Evolutionary conservation across 208 protist species (phyloP).

Genomic region (Naegleria gruberi): DNA sequence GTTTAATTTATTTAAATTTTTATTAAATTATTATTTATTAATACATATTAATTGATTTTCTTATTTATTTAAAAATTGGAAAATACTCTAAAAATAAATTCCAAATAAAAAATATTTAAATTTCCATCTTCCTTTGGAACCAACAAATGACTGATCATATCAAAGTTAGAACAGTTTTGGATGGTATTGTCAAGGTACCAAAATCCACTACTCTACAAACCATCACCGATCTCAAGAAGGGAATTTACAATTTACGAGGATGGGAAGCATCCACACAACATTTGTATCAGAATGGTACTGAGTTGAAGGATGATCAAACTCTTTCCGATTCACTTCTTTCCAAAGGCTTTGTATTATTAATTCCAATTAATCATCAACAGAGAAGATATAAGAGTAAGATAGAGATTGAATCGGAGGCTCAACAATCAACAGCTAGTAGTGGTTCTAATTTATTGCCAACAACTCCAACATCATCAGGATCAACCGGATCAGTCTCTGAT

Average conservation of each 20-base stretch:
- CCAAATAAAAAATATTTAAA: too few relatives aligned
- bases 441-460: not conserved
- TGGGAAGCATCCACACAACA: not conserved
- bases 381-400: not conserved
- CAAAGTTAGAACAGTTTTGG: too few relatives aligned
- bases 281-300: not conserved
- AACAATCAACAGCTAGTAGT: not conserved
- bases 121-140: too few relatives aligned
- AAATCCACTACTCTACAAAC: not conserved
- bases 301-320: not conserved
- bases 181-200: too few relatives aligned
- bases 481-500: not conserved
- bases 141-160: too few relatives aligned
- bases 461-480: not conserved
- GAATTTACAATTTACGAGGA: not conserved
- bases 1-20: not conserved
- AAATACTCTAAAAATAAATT: too few relatives aligned
- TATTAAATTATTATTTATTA: too few relatives aligned
- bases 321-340: not conserved
- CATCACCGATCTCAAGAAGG: not conserved
- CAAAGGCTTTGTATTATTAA: not conserved
- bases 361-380: not conserved
- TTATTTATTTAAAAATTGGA: too few relatives aligned
- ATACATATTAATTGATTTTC: too few relatives aligned
- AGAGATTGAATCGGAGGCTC: not conserved